Base-by-base conservation (phyloP, 1,284 basidiomycete genomes). In the Baeospora myosura region DNA sequence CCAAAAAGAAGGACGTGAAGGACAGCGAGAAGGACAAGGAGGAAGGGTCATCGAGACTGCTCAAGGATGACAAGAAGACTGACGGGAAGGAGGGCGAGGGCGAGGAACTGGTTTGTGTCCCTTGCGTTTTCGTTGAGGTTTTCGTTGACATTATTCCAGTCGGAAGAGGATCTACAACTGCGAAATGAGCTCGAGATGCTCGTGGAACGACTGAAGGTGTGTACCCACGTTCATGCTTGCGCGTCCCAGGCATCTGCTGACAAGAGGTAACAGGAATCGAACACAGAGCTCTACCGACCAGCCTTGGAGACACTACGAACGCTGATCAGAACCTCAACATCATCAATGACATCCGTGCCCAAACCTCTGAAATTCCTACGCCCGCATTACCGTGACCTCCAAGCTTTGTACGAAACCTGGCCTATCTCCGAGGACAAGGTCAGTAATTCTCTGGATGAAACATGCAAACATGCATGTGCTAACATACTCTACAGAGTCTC, bases 321-420 rank as follows among this genome's bases (percentile, higher is more conserved):
- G 17, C 72, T 98, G 29, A 98, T 98, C 56, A 75, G 92, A 56
- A 98, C 96, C 3, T 94, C 93, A 17, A 99, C 96, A 3, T 95
- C 91, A 16, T 98, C 93, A 5, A 98, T 99, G 95, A 99, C 96
- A n/a, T 95, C 91, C 11, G 96, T 99, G 10, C 96, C 96, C 2
- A 98, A 99, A 71, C 96, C 96, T 25, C 78, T 99, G 49, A 99
- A 99, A 66, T 99, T 98, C 69, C 77, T 99, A 37, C 84, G 94
- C 47, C 95, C 94, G 21, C 88, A 94, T 59, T 98, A 96, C 62
- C 87, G 88, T 31, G 87, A 86, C 49, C 74, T 99, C 41, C 89
- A 93, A 60, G 66, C 68, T 26, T 67, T 95, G 16, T 87, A 91
- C 62, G 85, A 89, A 47, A 72, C 74, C 36, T 97, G 91, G 91